Base-by-base conservation (phyloP, 176 grass and related monocot genomes). In the Poa pratensis region DNA sequence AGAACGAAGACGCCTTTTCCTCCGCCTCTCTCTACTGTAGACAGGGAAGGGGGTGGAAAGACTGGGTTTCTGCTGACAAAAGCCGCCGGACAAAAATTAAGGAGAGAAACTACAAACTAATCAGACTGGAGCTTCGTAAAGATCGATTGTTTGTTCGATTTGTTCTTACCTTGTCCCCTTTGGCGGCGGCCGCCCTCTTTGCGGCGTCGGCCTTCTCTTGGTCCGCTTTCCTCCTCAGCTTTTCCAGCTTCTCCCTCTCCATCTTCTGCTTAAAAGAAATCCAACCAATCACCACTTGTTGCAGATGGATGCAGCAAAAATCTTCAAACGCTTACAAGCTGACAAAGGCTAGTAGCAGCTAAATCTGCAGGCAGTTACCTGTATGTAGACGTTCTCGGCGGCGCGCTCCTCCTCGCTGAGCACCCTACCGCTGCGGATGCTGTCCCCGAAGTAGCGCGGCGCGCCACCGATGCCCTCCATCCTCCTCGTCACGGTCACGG, bases 241-340 rank as follows among this genome's bases (percentile, higher is more conserved):
- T 97, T 43, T 94, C 92, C 82, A 90, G 67, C 85, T 86, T 91
- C 86, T 97, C 89, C 89, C 95, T 86, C 92, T 97, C 95, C 95
- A 97, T 97, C 90, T 93, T 94, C 95, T 97, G 81, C 90, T 32
- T 17, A 5, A 34, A 9, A 54, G 9, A 18, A 45, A 79, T 42
- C 45, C 23, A 1, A 16, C 49, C 69, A 7, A 7, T 49, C 5
- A 73, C n/a, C 16, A 37, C 19, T 76, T 37, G 51, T 4, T 55
- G 5, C 49, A 54, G 17, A 32, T 5, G 14, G 8, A 50, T 13
- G 70, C 7, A 16, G 27, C 1, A 20, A 3, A 37, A 32, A 35
- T 55, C 73, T 54, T 37, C 35, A 37, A 39, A 19, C 37, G 32
- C 50, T 22, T 76, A 57, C 18, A 76, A 65, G 27, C 6, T 30